Evolutionary conservation across 139 green algal species (phyloP).

Genomic region (Coelastrella sp.): DNA sequence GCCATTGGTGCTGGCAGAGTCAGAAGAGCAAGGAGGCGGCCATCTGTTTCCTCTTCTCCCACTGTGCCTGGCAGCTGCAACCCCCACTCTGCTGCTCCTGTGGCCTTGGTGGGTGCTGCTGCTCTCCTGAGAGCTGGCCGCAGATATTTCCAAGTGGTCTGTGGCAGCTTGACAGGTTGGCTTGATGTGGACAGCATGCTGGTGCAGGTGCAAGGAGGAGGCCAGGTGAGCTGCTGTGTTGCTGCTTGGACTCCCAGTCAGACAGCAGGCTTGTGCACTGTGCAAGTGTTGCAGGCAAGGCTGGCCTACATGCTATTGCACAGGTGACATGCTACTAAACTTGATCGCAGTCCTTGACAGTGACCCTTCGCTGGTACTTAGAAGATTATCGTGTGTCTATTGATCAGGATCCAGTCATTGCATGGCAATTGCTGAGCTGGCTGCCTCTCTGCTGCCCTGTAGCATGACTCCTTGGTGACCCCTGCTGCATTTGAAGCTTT

Average conservation of each 20-base stretch:
- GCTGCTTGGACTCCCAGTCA: no score
- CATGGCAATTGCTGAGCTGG: not conserved
- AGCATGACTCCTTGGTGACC: not conserved
- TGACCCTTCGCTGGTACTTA: no score
- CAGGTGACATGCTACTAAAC: no score
- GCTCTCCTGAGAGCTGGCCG: conserved; percentile 11
- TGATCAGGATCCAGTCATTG: no score
- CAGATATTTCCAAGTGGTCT: conserved; percentile 10
- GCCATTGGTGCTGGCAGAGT: not conserved
- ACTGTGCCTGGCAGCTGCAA: not conserved
- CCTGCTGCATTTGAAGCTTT: conserved; percentile 33
- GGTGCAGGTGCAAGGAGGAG: not conserved
- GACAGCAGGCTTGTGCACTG: no score
- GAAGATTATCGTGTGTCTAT: no score
- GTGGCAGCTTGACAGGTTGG: conserved; percentile 25
- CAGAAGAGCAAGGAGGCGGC: not conserved
- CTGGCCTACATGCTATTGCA: no score
- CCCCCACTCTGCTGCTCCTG: not conserved
- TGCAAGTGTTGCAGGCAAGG: no score
- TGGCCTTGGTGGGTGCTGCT: not conserved
- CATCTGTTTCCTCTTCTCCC: not conserved
- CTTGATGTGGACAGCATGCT: not conserved
- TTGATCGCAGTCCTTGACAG: no score
- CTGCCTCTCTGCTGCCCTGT: not conserved
- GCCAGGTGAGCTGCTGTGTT: not conserved